A percentile compares a stretch with the other conserved stretches of the same genome.
These are phyloP conservation scores for Pichia sp. DNA, from an alignment of 1,139 yeast species.

Conservation along the genomic window DNA sequence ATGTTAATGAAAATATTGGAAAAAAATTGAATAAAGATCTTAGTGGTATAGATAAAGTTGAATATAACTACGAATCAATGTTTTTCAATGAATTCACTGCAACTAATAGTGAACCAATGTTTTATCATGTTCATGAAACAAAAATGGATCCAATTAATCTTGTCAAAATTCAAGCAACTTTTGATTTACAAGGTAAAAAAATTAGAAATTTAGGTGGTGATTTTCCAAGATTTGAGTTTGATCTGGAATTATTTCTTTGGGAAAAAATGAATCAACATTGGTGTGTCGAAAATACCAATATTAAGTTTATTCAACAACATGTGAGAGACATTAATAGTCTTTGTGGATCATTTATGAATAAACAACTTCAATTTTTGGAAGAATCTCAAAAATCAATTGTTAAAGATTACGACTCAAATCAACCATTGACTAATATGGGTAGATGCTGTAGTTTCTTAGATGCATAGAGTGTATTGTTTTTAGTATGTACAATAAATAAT, in stretches of 20 bases:
- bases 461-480: neutral
- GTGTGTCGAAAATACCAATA: constrained; percentile 23
- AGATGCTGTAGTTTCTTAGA: neutral
- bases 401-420: neutral
- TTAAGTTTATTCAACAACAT: constrained; percentile 19
- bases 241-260: constrained; percentile 27
- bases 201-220: constrained; percentile 22
- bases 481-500: neutral
- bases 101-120: constrained; percentile 20
- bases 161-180: constrained; percentile 15
- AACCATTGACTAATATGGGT: neutral
- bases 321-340: constrained; percentile 13
- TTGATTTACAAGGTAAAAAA: constrained; percentile 15
- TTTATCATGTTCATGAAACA: constrained; percentile 28
- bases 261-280: constrained; percentile 25
- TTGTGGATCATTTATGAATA: constrained; percentile 23
- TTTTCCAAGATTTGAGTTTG: constrained; percentile 20
- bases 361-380: constrained; percentile 21
- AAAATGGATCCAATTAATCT: constrained; percentile 24
- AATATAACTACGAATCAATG: constrained; percentile 19
- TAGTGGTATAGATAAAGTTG: constrained; percentile 8
- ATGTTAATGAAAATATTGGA: constrained; percentile 13
- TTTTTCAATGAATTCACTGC: constrained; percentile 17
- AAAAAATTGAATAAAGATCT: constrained; percentile 8
- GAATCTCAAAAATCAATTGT: neutral